Evolutionary conservation across 192 early-diverging fungal genomes (phyloP).

Genomic region (Coemansia sp.): DNA sequence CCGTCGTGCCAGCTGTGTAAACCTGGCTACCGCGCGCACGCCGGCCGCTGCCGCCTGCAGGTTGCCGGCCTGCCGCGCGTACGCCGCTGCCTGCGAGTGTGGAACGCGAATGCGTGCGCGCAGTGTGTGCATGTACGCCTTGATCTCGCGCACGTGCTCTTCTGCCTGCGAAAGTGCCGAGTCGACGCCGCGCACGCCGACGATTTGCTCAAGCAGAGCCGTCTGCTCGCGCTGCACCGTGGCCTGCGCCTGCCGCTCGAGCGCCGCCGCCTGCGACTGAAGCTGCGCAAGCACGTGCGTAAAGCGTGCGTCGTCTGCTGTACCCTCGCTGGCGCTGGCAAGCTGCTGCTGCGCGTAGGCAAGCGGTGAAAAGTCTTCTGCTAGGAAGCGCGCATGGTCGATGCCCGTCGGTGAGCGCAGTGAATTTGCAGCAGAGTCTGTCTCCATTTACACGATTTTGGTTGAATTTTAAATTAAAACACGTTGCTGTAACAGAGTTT

Average conservation of each 20-base stretch:
- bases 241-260: constrained; percentile 14
- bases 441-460: too few relatives aligned
- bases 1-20: constrained; percentile 29
- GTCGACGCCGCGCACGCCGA: constrained; percentile 26
- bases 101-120: constrained; percentile 39
- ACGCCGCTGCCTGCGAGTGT: constrained; percentile 27
- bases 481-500: too few relatives aligned
- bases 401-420: too few relatives aligned
- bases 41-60: constrained; percentile 27
- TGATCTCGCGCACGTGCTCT: constrained; percentile 40
- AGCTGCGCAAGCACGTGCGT: neutral
- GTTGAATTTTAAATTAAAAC: too few relatives aligned
- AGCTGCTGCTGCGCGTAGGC: neutral
- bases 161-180: constrained; percentile 26
- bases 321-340: too few relatives aligned
- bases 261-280: constrained; percentile 3
- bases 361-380: neutral
- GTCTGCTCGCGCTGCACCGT: constrained; percentile 12
- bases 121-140: constrained; percentile 30
- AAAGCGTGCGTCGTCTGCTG: neutral
- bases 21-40: constrained; percentile 23
- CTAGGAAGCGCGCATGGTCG: constrained; percentile 1
- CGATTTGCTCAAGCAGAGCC: constrained; percentile 28
- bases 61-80: constrained; percentile 19
- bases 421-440: too few relatives aligned